Base-by-base conservation (phyloP, 2,329 filamentous ascomycete genomes). In the Aspergillus tanneri region DNA sequence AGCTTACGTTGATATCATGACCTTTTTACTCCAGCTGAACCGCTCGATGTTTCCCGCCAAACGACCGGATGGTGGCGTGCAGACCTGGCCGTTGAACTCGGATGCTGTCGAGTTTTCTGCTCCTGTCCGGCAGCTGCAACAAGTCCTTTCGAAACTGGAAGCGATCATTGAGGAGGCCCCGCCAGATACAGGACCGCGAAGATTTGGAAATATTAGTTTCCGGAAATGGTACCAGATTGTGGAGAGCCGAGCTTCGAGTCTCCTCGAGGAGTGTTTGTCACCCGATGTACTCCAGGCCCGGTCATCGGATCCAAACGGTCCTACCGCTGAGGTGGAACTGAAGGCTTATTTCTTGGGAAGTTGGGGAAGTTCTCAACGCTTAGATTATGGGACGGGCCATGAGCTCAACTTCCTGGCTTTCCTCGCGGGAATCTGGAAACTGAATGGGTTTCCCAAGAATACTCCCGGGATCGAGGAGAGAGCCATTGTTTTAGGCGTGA, bases 331-430 rank as follows among this genome's bases (percentile, higher is more conserved):
- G 56, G 78, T 80, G 39, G 92, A 97, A 70, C 72, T 96, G 7
- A 78, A 76, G 48, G 78, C 82, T 34, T 99, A 99, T 66, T 79
- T 99, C 1, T 69, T 95, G 3, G 91, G 90, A 11, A 82, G 82
- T 4, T 96, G 96, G 70, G 93, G 93, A 3, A 97, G 90, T 64
- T 71, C 88, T 0, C 90, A 96, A 62, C 78, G 93, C 45, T 76
- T 99, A 21, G 93, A 99, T 71, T 99, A 96, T 64, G 93, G 93
- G 2, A 97, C 93, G 0, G 93, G 93, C 0, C 93, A 99, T 67
- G 93, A 99, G 65, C 75, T 99, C 43, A 96, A 88, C 70, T 99
- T 99, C 62, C 69, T 97, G 6, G 92, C 93, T 1, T 99, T 99
- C 54, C 68, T 99, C 5, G 91, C 84, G 4, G 85, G 87, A 50